phyloP scores from a whole-genome alignment of 2,329 filamentous ascomycete genomes.

The Aphanocladium album region DNA sequence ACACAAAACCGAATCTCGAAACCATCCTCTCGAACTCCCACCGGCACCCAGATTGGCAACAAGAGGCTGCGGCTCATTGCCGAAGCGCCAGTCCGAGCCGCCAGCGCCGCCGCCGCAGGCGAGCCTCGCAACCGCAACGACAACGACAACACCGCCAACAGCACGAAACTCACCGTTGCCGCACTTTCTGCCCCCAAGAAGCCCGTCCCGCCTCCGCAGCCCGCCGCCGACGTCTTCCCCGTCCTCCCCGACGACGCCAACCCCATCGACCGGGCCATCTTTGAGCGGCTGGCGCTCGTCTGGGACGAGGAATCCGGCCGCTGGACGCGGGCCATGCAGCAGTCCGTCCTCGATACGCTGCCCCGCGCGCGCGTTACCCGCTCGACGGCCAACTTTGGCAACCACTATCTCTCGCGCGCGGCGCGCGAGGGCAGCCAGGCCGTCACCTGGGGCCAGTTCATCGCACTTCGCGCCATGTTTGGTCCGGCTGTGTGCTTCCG shows the following conservation, averaged over 20 bases:
- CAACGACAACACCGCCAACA: neutral
- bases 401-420: neutral
- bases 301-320: slow-evolving; percentile 4
- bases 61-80: neutral
- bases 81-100: neutral
- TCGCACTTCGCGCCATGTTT: slow-evolving; percentile 9
- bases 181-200: neutral
- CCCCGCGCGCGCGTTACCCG: slow-evolving; percentile 1
- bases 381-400: neutral
- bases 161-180: neutral
- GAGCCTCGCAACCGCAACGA: too few relatives aligned
- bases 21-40: too few relatives aligned
- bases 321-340: neutral
- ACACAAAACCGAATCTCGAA: too few relatives aligned
- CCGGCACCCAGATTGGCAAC: neutral
- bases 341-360: neutral
- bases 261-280: neutral
- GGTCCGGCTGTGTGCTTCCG: slow-evolving; percentile 5
- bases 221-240: neutral
- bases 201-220: neutral
- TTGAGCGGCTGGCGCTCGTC: neutral
- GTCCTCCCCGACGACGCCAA: slow-evolving; percentile 1
- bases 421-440: neutral
- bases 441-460: slow-evolving; percentile 6
- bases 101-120: neutral